phyloP scores from a whole-genome alignment of 1,284 basidiomycete genomes.

The Cutaneotrichosporon curvatum region DNA sequence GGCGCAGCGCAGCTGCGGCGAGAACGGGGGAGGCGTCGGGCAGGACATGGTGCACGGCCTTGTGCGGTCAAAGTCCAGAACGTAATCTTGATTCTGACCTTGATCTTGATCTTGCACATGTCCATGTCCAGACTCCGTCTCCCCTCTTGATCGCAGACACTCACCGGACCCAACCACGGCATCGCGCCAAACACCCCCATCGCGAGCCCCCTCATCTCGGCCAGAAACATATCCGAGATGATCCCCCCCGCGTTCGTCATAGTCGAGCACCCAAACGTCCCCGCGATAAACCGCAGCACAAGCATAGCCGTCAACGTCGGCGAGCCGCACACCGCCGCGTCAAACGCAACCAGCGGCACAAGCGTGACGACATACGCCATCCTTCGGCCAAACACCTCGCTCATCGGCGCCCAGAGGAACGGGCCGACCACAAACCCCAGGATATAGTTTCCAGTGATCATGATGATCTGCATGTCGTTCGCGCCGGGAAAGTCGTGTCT shows the following conservation, averaged over 20 bases:
- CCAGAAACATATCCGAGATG: slow-evolving; percentile 46
- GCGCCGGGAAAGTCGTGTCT: slow-evolving; percentile 18
- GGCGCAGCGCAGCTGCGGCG: too few relatives aligned
- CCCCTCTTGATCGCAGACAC: too few relatives aligned
- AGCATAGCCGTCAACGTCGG: slow-evolving; percentile 45
- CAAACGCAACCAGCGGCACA: slow-evolving; percentile 45
- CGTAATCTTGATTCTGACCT: too few relatives aligned
- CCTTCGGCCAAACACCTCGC: slow-evolving; percentile 34
- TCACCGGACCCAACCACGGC: slow-evolving; percentile 38
- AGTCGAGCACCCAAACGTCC: slow-evolving; percentile 44
- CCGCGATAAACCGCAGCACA: slow-evolving; percentile 47
- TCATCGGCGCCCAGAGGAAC: slow-evolving; percentile 30
- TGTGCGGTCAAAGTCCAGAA: too few relatives aligned
- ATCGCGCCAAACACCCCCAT: slow-evolving; percentile 51
- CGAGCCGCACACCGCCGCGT: slow-evolving; percentile 43
- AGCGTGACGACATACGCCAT: slow-evolving; percentile 43
- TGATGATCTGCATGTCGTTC: slow-evolving; percentile 5
- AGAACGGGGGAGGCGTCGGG: too few relatives aligned
- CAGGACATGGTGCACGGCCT: too few relatives aligned
- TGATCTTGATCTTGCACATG: too few relatives aligned
- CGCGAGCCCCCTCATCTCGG: slow-evolving; percentile 43
- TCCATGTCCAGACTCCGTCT: too few relatives aligned
- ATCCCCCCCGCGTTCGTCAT: slow-evolving; percentile 48
- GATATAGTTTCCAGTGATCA: slow-evolving; percentile 13
- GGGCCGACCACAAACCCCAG: slow-evolving; percentile 13